Conservation (phyloP, 257 asterid species). For the Solanum stenotomum region DNA sequence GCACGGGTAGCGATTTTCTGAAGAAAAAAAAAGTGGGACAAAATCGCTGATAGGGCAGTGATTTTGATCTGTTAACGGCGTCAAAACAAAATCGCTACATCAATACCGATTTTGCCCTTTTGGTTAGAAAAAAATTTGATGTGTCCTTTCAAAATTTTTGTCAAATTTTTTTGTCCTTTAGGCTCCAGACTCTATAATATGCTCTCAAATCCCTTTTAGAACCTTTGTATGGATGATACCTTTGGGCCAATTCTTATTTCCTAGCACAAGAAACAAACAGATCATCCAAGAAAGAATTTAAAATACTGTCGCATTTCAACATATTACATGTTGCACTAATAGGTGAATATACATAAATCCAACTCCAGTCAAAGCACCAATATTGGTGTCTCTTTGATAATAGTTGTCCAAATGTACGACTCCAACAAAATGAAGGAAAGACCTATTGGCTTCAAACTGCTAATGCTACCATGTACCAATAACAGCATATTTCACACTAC, state of each 20-base stretch:
- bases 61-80: too few species aligned
- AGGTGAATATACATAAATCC: background rate
- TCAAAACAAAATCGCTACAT: too few species aligned
- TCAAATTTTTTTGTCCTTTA: too few species aligned
- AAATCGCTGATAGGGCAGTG: too few species aligned
- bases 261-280: background rate
- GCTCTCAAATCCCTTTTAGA: too few species aligned
- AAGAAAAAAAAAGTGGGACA: too few species aligned
- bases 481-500: slow-evolving; percentile 34
- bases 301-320: background rate
- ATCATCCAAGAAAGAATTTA: background rate
- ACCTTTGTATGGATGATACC: too few species aligned
- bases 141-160: too few species aligned
- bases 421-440: background rate
- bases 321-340: background rate
- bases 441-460: background rate
- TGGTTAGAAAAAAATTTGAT: too few species aligned
- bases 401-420: background rate
- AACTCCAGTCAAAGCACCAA: background rate
- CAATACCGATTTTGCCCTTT: too few species aligned
- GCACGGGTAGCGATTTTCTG: too few species aligned
- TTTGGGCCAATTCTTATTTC: background rate
- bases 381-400: background rate
- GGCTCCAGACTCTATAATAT: too few species aligned
- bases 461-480: slow-evolving; percentile 4